These are phyloP conservation scores for Coniophora puteana DNA, from an alignment of 1,284 basidiomycete species.

Conservation along the genomic window DNA sequence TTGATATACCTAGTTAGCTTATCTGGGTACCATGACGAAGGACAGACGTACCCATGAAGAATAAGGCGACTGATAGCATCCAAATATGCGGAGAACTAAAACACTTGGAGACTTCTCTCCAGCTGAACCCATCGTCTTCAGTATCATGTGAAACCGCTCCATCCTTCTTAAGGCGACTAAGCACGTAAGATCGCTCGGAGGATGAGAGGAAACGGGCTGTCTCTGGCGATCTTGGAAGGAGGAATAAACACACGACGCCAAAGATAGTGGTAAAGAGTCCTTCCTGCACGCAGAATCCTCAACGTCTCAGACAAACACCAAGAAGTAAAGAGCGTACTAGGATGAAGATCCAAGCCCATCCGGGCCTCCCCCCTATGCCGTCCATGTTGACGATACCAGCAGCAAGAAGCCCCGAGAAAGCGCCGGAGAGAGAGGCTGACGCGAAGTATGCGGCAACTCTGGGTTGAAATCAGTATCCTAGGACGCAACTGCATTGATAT, in stretches of 20 bases:
- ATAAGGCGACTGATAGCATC: conserved; percentile 17
- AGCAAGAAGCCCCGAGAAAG: conserved; percentile 15
- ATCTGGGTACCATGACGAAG: conserved; percentile 30
- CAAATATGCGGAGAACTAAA: conserved; percentile 31
- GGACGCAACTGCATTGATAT: conserved; percentile 43
- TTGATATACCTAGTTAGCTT: conserved; percentile 24
- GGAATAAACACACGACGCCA: conserved; percentile 38
- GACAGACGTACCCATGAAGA: conserved; percentile 17
- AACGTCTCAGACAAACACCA: too few species aligned
- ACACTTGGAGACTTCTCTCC: conserved; percentile 27
- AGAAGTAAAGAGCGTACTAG: too few species aligned
- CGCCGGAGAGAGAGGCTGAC: too few species aligned
- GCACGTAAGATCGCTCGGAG: too few species aligned
- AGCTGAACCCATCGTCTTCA: conserved; percentile 22
- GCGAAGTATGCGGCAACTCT: too few species aligned
- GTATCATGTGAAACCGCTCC: conserved; percentile 27
- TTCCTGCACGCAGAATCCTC: conserved; percentile 28
- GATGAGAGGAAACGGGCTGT: conserved; percentile 41
- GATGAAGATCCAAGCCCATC: conserved; percentile 24
- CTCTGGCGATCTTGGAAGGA: conserved; percentile 46
- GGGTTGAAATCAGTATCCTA: conserved; percentile 39
- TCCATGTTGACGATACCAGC: conserved; percentile 16
- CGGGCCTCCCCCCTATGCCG: conserved; percentile 16
- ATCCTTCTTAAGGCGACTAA: conserved; percentile 17
- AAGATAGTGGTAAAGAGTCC: conserved; percentile 42